Conservation (phyloP, 257 asterid species). For the Solanum raphanifolium region DNA sequence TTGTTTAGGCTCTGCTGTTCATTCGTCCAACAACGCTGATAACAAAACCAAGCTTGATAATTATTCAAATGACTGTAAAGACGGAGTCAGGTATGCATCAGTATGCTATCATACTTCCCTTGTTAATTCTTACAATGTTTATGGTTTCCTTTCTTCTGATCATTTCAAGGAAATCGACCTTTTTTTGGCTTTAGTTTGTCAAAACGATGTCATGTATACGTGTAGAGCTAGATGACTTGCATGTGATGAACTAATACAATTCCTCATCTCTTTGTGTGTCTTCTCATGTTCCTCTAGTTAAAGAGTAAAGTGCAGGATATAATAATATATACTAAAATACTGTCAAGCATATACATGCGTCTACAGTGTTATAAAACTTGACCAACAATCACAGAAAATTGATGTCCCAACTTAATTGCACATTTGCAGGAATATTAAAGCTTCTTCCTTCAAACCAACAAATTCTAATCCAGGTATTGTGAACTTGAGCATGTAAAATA, state of each 20-base stretch:
- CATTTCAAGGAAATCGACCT: not conserved
- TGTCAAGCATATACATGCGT: not conserved
- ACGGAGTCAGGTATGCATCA: slow-evolving; percentile 24
- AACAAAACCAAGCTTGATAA: slow-evolving; percentile 53
- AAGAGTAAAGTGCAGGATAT: not conserved
- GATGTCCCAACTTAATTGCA: not conserved
- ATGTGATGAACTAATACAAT: not conserved
- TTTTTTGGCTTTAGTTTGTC: not conserved
- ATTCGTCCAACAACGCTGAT: slow-evolving; percentile 73
- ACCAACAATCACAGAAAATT: not conserved
- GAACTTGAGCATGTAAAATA: not conserved
- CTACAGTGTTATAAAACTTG: not conserved
- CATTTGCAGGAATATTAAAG: slow-evolving; percentile 7
- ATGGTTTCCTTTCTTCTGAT: not conserved
- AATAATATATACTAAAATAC: not conserved
- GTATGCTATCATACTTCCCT: not conserved
- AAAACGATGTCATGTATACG: not conserved
- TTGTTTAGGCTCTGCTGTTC: slow-evolving; percentile 73
- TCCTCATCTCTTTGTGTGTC: not conserved
- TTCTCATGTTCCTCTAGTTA: not conserved
- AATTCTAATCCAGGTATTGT: not conserved
- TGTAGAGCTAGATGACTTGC: not conserved
- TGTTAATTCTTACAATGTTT: not conserved
- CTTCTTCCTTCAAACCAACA: slow-evolving; percentile 2
- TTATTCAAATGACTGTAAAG: slow-evolving; percentile 20